Evolutionary conservation across 2,329 filamentous ascomycete genomes (phyloP), one percentile per base, ranked within the genome.

Genomic region (Metarhizium guizhouense): DNA sequence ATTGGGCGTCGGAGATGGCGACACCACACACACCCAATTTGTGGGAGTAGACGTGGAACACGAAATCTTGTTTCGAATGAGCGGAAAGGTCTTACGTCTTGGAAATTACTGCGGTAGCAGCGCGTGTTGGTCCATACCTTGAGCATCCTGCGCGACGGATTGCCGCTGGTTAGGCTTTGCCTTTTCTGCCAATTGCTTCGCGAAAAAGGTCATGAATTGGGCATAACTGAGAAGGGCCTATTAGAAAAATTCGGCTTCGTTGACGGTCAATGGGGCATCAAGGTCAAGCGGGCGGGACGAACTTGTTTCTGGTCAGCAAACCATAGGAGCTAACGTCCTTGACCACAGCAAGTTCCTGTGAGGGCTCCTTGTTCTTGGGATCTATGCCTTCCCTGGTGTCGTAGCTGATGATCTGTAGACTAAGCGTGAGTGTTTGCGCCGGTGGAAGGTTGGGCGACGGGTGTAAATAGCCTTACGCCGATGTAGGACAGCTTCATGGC

Each of bases 401-500:
- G 74, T 94, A 94, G 74, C 87, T 88, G 68, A 94, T 78, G 71
- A 95, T 83, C 90, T 95, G 54, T 66, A 57, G 49, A 54, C 47
- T n/a, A n/a, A 47, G 53, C 36, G 30, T 51, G 52, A 53, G 36
- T 25, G 45, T 47, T 54, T 51, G 58, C 48, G 20, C 45, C 38
- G 29, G 32, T 47, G 55, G n/a, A 16, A 25, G 25, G 20, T 13
- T 29, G 62, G 59, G 52, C 57, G 59, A 58, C 38, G 51, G 54
- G 57, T 57, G 52, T 58, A 59, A 60, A 60, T 69, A 85, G 61
- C 36, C 56, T 56, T 85, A 94, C 90, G 65, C 89, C 90, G 69
- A 95, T 90, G 74, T 94, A 94, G 72, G 16, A 45, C 42, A 94
- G 76, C 83, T 92, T 93, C 89, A 93, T 93, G 69, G 65, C 85